These are phyloP conservation scores for Mycena belliarum DNA, from an alignment of 768 basidiomycete species.

Conservation along the genomic window DNA sequence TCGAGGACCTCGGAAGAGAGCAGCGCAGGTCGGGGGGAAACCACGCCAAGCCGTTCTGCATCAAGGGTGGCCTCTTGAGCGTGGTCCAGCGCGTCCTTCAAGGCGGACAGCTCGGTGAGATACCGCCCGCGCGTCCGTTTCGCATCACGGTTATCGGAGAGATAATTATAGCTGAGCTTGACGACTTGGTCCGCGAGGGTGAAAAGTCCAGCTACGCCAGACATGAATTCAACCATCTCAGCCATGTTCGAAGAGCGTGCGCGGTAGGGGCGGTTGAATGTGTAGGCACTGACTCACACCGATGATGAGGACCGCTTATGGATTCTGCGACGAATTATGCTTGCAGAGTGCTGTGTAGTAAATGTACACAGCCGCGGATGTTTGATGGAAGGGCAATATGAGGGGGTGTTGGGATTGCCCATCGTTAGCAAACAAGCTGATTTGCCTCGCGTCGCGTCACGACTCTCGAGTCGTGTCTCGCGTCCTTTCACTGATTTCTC, in stretches of 20 bases:
- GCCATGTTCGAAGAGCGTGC: background rate
- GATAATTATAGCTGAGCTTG: slow-evolving; percentile 3
- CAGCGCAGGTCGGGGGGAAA: background rate
- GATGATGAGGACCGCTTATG: no score
- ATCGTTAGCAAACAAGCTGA: slow-evolving; percentile 7
- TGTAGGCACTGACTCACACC: no score
- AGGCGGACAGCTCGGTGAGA: slow-evolving; percentile 1
- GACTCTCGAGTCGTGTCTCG: no score
- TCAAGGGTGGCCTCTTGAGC: background rate
- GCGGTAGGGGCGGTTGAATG: no score
- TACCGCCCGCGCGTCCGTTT: slow-evolving; percentile 5
- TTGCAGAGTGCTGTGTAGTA: no score
- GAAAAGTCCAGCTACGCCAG: background rate
- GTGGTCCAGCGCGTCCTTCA: background rate
- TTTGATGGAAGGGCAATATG: slow-evolving; percentile 1
- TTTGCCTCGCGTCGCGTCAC: background rate
- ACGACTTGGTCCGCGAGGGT: background rate
- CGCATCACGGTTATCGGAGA: slow-evolving; percentile 3
- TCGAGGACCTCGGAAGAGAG: slow-evolving; percentile 1
- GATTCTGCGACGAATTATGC: no score
- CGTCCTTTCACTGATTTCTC: no score
- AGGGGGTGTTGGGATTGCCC: slow-evolving; percentile 6
- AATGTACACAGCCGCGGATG: no score
- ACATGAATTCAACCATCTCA: slow-evolving; percentile 3
- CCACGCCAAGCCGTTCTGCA: background rate